A percentile compares a stretch with the other conserved stretches of the same genome.
phyloP scores from a whole-genome alignment of 495 filamentous ascomycete genomes.

The Xylaria intraflava region DNA sequence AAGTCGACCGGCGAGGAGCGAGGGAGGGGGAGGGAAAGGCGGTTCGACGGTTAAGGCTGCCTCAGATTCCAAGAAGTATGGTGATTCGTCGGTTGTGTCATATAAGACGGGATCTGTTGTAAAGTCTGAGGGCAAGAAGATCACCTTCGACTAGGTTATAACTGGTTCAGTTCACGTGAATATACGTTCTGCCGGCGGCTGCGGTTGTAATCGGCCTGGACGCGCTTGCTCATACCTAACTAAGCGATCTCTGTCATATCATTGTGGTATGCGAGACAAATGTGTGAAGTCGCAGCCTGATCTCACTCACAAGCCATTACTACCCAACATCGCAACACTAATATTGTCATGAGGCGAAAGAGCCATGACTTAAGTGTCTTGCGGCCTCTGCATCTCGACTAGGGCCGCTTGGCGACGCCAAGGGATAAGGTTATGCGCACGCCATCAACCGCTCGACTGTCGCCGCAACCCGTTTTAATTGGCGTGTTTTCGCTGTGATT shows the following conservation, averaged over 20 bases:
- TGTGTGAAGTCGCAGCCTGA: no score
- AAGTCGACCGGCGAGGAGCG: conserved; percentile 10
- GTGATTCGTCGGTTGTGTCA: conserved; percentile 35
- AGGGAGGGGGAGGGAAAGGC: conserved; percentile 11
- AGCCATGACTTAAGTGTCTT: no score
- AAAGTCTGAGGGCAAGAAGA: conserved; percentile 74
- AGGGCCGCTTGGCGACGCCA: no score
- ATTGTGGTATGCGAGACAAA: no score
- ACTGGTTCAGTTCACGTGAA: background rate
- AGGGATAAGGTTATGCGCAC: no score
- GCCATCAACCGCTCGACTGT: no score
- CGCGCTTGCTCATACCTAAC: background rate
- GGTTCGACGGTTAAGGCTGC: conserved; percentile 16
- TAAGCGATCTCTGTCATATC: background rate
- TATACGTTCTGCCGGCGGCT: background rate
- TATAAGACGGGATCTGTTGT: conserved; percentile 70
- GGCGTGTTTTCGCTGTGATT: no score
- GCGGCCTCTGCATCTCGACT: no score
- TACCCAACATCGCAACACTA: no score
- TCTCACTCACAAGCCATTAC: no score
- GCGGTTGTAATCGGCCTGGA: background rate
- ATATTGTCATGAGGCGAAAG: no score
- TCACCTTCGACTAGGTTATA: conserved; percentile 58
- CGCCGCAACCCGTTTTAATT: no score
- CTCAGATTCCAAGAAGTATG: conserved; percentile 26